Conservation (phyloP, 177 flowering plant genomes). For the Vitis hybrid region DNA sequence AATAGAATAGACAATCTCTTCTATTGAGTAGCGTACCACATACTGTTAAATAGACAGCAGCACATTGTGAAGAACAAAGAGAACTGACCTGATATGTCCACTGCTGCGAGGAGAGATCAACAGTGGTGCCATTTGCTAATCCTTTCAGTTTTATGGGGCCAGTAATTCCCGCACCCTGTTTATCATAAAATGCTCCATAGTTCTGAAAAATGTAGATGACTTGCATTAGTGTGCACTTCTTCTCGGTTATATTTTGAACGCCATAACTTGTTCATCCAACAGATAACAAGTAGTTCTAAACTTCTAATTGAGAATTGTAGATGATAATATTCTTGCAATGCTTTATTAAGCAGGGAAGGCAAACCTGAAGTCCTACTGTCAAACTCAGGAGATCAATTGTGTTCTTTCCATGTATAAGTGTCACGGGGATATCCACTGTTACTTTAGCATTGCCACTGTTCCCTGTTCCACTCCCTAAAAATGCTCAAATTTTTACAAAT, state of each 20-base stretch:
- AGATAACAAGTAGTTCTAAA: not conserved
- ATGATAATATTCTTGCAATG: not conserved
- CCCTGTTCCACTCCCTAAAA: constrained; percentile 71
- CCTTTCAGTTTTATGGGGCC: constrained; percentile 81
- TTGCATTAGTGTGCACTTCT: constrained; percentile 4
- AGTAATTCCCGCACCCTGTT: constrained; percentile 81
- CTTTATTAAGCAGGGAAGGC: constrained; percentile 1
- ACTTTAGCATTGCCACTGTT: constrained; percentile 48
- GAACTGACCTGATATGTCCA: constrained; percentile 90
- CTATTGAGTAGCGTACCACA: not conserved
- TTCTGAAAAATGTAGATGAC: constrained; percentile 45
- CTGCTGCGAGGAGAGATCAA: constrained; percentile 74
- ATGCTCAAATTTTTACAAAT: constrained; percentile 7
- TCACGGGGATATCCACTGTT: constrained; percentile 56
- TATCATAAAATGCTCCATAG: constrained; percentile 88
- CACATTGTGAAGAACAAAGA: not conserved
- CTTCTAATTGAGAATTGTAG: not conserved
- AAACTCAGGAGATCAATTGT: constrained; percentile 81
- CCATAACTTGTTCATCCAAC: not conserved
- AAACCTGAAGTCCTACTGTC: constrained; percentile 96
- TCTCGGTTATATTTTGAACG: not conserved
- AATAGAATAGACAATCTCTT: not conserved
- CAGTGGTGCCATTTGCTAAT: constrained; percentile 34
- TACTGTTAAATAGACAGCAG: too few relatives aligned
- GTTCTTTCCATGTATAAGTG: constrained; percentile 62